These are phyloP conservation scores for Penicillium canariense DNA, from an alignment of 495 filamentous ascomycete species.

Conservation along the genomic window DNA sequence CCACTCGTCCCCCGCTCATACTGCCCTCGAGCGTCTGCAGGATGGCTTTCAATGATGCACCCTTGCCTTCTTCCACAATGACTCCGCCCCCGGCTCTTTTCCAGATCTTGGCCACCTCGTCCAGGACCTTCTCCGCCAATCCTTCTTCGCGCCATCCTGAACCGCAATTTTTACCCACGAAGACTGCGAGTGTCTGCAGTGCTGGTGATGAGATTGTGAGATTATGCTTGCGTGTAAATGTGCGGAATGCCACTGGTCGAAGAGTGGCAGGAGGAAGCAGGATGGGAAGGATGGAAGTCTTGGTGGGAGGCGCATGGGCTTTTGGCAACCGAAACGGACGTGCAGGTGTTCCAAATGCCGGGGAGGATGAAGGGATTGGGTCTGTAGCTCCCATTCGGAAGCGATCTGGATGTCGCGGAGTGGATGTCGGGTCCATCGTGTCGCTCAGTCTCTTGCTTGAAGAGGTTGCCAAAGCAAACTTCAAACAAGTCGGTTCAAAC, in stretches of 20 bases:
- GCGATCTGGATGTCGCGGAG: conserved; percentile 28
- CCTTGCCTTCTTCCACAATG: conserved; percentile 81
- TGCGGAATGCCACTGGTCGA: conserved; percentile 88
- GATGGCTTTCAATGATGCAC: conserved; percentile 70
- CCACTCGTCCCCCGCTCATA: conserved; percentile 76
- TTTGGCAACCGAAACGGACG: conserved; percentile 59
- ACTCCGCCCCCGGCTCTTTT: conserved; percentile 79
- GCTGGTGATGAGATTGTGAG: conserved; percentile 88
- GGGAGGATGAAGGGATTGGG: conserved; percentile 80
- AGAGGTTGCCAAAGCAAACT: background rate
- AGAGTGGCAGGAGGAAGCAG: conserved; percentile 82
- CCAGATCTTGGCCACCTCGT: conserved; percentile 88
- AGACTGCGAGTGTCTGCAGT: conserved; percentile 76
- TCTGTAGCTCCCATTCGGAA: conserved; percentile 40
- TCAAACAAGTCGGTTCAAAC: too few species aligned
- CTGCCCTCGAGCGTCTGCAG: conserved; percentile 76
- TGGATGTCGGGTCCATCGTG: conserved; percentile 27
- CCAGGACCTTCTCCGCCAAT: conserved; percentile 84
- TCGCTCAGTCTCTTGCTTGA: background rate
- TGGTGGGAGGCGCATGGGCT: conserved; percentile 46
- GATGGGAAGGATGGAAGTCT: conserved; percentile 81
- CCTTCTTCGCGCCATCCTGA: conserved; percentile 96
- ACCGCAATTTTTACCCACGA: conserved; percentile 90
- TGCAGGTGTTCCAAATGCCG: conserved; percentile 80
- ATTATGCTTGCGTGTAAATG: conserved; percentile 96